Evolutionary conservation across 176 grass and related monocot species (phyloP), one percentile per base, ranked within the genome.

Genomic region (Avena atlantica): DNA sequence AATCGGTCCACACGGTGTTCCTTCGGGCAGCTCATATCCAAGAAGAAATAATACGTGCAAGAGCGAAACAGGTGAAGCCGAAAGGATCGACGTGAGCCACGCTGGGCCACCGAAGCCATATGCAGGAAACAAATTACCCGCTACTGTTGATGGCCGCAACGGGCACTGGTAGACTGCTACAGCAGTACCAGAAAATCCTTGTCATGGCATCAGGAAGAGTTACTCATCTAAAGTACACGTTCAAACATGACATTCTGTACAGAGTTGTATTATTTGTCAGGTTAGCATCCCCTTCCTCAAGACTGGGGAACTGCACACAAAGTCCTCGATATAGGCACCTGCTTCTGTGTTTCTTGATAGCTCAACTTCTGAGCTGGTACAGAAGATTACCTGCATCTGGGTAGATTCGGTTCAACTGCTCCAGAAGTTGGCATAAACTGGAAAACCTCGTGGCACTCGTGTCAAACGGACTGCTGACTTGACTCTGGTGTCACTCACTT

Each of bases 21-120:
- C 92, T 87, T 88, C 87, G 8, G 85, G 89, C 76, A 81, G 83
- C 20, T 91, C 90, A 16, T 97, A 92, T 56, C 90, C 95, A n/a
- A 78, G 95, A 87, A 94, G 95, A 86, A 97, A 81, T 3, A 92
- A 93, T 37, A 94, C 88, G 59, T 97, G 90, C 80, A 97, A 97
- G 85, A 86, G 90, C 10, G 95, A 97, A 79, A 94, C 92, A 74
- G 90, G 86, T 16, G 92, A 92, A 15, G 57, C 37, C 57, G 92
- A 91, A 48, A 93, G 92, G 81, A 92, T 94, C 3, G 86, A 94
- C 0, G 19, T 19, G 45, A 88, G 66, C 82, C 90, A 88, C 70
- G 31, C 86, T 8, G 70, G 70, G 52, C 86, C 87, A 76, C 87
- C 85, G 67, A 89, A 93, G 83, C 86, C 95, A 16, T 93, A 94